phyloP scores from a whole-genome alignment of 1,284 basidiomycete species.

The Malassezia dermatis region DNA sequence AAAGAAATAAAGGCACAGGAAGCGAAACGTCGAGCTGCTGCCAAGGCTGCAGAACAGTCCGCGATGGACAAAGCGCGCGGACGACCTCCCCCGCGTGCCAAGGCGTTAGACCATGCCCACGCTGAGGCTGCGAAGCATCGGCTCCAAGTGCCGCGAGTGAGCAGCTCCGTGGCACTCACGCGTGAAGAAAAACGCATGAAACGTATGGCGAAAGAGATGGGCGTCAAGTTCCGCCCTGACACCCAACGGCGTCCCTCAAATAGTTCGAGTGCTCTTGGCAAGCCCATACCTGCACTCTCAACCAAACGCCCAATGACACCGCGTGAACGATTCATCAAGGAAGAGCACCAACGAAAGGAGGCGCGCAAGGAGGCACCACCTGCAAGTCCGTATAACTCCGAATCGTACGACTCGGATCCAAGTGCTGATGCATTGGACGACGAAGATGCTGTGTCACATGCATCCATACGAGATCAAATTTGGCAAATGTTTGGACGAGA shows the following conservation, averaged over 20 bases:
- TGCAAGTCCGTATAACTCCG: not conserved
- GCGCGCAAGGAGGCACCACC: not conserved
- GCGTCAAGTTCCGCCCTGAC: constrained; percentile 4
- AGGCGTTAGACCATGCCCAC: constrained; percentile 13
- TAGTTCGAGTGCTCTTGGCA: not conserved
- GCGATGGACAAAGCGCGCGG: constrained; percentile 4
- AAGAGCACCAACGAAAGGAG: constrained; percentile 8
- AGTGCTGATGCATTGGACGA: constrained; percentile 19
- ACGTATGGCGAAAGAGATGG: constrained; percentile 15
- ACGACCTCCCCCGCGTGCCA: not conserved
- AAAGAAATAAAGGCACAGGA: not conserved
- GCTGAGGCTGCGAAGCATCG: constrained; percentile 3
- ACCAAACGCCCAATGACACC: constrained; percentile 3
- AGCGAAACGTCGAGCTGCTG: not conserved
- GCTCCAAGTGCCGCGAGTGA: not conserved
- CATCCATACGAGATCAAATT: constrained; percentile 29
- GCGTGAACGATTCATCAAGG: constrained; percentile 7
- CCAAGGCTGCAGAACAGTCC: not conserved
- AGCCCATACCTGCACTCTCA: not conserved
- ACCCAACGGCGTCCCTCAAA: not conserved
- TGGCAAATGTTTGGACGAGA: constrained; percentile 40
- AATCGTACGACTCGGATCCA: not conserved
- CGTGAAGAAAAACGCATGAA: constrained; percentile 17
- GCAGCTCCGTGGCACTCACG: constrained; percentile 2
- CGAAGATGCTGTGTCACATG: constrained; percentile 1